Evolutionary conservation across 495 filamentous ascomycete species (phyloP).

Genomic region (Filosporella fistucella): DNA sequence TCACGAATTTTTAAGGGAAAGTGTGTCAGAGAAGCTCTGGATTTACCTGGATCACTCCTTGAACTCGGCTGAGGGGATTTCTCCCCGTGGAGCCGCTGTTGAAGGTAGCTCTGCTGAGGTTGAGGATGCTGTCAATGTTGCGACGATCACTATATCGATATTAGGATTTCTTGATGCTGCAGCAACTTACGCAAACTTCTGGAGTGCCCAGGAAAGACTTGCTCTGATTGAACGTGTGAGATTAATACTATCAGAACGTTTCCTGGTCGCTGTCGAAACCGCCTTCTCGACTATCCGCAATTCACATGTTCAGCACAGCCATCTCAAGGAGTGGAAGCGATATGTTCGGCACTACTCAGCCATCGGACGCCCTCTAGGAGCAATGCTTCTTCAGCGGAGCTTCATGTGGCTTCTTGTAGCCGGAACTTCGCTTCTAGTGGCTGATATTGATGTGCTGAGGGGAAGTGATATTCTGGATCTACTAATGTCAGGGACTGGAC

Average conservation of each 20-base stretch:
- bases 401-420: slow-evolving; percentile 82
- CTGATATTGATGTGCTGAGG: slow-evolving; percentile 52
- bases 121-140: slow-evolving; percentile 60
- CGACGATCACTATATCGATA: slow-evolving; percentile 74
- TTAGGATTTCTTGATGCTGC: slow-evolving; percentile 84
- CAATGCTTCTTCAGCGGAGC: slow-evolving; percentile 84
- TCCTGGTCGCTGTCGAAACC: slow-evolving; percentile 78
- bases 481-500: slow-evolving; percentile 50
- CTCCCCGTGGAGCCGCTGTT: slow-evolving; percentile 25
- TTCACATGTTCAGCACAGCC: slow-evolving; percentile 43
- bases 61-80: slow-evolving; percentile 36
- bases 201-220: slow-evolving; percentile 66
- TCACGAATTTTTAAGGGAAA: slow-evolving; percentile 58
- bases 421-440: slow-evolving; percentile 65
- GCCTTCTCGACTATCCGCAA: slow-evolving; percentile 81
- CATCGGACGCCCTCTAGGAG: slow-evolving; percentile 74
- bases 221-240: slow-evolving; percentile 64
- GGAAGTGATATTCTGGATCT: slow-evolving; percentile 67
- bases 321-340: slow-evolving; percentile 71
- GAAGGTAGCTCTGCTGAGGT: slow-evolving; percentile 36
- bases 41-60: slow-evolving; percentile 65
- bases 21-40: slow-evolving; percentile 54
- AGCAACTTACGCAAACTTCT: slow-evolving; percentile 71
- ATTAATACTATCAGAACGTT: slow-evolving; percentile 71
- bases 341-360: slow-evolving; percentile 78